Percentiles rank a stretch among this genome's conserved stretches.
Evolutionary conservation across 768 basidiomycete species (phyloP).

Genomic region (Leucocoprinus birnbaumii): DNA sequence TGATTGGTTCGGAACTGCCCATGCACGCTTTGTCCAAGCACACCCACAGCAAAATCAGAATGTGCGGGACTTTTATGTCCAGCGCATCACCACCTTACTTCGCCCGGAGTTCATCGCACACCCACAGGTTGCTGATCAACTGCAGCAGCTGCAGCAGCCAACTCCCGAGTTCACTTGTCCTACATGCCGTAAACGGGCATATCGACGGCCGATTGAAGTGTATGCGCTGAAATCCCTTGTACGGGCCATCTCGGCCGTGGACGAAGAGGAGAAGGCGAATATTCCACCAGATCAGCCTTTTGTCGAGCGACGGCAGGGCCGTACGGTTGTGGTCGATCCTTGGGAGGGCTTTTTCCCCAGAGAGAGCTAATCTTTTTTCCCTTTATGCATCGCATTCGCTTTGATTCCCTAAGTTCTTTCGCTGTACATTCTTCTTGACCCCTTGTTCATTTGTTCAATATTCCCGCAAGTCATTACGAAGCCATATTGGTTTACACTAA

Average conservation of each 20-base stretch:
- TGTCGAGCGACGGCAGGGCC: constrained; percentile 14
- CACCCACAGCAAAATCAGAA: constrained; percentile 43
- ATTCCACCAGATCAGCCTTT: constrained; percentile 28
- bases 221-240: constrained; percentile 61
- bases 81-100: constrained; percentile 5
- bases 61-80: constrained; percentile 13
- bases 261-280: constrained; percentile 34
- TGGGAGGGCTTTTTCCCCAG: constrained; percentile 49
- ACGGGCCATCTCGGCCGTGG: constrained; percentile 41
- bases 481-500: background rate
- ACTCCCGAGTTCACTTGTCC: constrained; percentile 66
- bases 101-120: constrained; percentile 13
- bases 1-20: constrained; percentile 49
- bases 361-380: constrained; percentile 1
- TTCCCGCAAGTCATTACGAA: background rate
- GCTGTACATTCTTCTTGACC: background rate
- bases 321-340: constrained; percentile 19
- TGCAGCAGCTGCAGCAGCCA: constrained; percentile 25
- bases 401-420: background rate
- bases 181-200: constrained; percentile 52
- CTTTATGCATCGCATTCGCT: too few relatives aligned
- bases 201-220: constrained; percentile 52
- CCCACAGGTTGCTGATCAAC: constrained; percentile 24
- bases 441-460: background rate
- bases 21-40: constrained; percentile 42